These are phyloP conservation scores for Cladosporium sp. DNA, from an alignment of 2,329 filamentous ascomycete genomes.

Conservation along the genomic window DNA sequence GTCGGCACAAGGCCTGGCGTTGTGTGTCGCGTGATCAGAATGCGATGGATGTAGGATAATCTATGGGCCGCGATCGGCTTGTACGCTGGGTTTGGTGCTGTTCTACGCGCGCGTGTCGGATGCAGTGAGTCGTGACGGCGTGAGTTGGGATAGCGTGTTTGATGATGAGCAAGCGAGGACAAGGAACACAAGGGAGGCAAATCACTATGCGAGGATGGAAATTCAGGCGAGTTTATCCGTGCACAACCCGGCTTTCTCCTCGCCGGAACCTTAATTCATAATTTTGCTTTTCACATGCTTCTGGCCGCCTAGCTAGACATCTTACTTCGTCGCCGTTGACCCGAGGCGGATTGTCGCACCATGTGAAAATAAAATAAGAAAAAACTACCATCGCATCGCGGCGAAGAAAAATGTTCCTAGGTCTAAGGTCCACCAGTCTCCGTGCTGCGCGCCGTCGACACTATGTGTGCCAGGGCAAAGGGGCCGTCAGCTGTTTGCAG, in stretches of 20 bases:
- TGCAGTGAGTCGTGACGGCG: conserved; percentile 1
- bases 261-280: not conserved
- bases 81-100: conserved; percentile 1
- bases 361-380: not conserved
- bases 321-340: not conserved
- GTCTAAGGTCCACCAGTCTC: not conserved
- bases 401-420: not conserved
- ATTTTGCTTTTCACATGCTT: not conserved
- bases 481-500: no score
- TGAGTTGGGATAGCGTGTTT: not conserved
- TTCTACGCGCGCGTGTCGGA: conserved; percentile 5
- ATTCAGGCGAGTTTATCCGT: no score
- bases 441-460: not conserved
- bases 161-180: not conserved
- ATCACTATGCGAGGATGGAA: not conserved
- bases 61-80: conserved; percentile 7
- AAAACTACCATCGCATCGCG: not conserved
- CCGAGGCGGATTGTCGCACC: not conserved
- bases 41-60: not conserved
- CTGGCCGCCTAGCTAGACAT: not conserved
- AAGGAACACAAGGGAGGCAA: conserved; percentile 7
- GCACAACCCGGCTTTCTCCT: not conserved
- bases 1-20: conserved; percentile 8
- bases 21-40: conserved; percentile 11
- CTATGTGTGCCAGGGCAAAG: no score